phyloP scores from a whole-genome alignment of 2,329 filamentous ascomycete species.

The Aspergillus japonicus region DNA sequence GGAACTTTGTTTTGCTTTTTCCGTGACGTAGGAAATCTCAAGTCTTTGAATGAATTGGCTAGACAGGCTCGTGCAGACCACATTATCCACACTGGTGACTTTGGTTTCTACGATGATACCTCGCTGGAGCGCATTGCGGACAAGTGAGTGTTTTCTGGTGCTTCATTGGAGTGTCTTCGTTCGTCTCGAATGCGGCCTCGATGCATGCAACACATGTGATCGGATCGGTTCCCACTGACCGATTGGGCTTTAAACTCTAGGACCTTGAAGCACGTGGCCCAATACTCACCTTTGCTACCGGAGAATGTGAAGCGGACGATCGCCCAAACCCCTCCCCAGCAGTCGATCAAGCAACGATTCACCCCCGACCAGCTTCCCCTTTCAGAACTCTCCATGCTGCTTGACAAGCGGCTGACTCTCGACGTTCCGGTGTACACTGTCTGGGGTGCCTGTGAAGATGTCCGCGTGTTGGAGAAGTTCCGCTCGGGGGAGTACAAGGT shows the following conservation, averaged over 20 bases:
- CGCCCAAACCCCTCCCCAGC: constrained; percentile 65
- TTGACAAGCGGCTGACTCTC: constrained; percentile 83
- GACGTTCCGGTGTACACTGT: constrained; percentile 98
- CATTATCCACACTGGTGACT: constrained; percentile 98
- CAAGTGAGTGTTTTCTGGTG: constrained; percentile 64
- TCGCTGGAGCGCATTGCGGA: constrained; percentile 96
- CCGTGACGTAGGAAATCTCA: constrained; percentile 71
- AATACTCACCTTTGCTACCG: constrained; percentile 91
- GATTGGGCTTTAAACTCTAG: constrained; percentile 46
- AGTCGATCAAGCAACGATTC: constrained; percentile 78
- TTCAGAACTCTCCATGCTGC: constrained; percentile 85
- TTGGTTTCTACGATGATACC: constrained; percentile 96
- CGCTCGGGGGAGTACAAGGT: constrained; percentile 97
- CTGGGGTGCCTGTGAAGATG: constrained; percentile 98
- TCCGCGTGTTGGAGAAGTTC: constrained; percentile 95
- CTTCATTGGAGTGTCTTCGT: background rate
- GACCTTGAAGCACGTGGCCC: constrained; percentile 95
- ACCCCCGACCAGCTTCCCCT: constrained; percentile 78
- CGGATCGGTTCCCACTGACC: constrained; percentile 19
- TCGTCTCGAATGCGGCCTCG: background rate
- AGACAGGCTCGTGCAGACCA: constrained; percentile 93
- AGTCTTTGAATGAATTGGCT: constrained; percentile 93
- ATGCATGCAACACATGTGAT: constrained; percentile 1
- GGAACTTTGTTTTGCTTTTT: constrained; percentile 17
- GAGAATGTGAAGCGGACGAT: constrained; percentile 69